phyloP scores from a whole-genome alignment of 495 filamentous ascomycete genomes.

The Hypoxylon subgilvum region DNA sequence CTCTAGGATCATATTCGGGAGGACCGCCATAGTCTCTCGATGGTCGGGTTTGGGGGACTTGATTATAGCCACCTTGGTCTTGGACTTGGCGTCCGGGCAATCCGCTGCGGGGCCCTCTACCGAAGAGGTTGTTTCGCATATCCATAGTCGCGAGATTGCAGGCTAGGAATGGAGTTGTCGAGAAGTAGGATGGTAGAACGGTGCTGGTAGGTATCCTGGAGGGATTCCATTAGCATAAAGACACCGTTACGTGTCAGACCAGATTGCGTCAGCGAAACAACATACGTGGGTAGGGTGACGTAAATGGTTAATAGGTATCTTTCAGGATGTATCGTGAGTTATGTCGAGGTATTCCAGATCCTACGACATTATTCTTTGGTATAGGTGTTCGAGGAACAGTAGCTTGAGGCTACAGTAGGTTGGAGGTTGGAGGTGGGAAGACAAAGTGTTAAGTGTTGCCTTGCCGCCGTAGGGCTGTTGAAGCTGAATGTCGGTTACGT shows the following conservation, averaged over 20 bases:
- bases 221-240: background rate
- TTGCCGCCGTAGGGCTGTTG: conserved; percentile 3
- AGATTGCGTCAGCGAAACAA: conserved; percentile 3
- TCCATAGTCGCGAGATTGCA: conserved; percentile 39
- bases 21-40: conserved; percentile 31
- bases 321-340: background rate
- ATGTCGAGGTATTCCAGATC: conserved; percentile 8
- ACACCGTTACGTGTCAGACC: background rate
- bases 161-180: background rate
- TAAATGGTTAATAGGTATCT: background rate
- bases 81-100: conserved; percentile 41
- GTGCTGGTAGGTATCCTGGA: background rate
- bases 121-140: conserved; percentile 50
- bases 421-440: conserved; percentile 3
- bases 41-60: conserved; percentile 35
- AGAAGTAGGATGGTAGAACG: background rate
- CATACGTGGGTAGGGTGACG: background rate
- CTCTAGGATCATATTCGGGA: conserved; percentile 30
- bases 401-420: background rate
- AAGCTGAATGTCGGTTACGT: conserved; percentile 16
- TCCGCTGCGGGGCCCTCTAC: conserved; percentile 41
- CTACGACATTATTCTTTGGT: conserved; percentile 10
- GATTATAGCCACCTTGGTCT: conserved; percentile 31
- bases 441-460: conserved; percentile 2
- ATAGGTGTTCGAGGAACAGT: background rate